Conservation (phyloP, 192 early-diverging fungal genomes). For the Jimgerdemannia flammicorona region DNA sequence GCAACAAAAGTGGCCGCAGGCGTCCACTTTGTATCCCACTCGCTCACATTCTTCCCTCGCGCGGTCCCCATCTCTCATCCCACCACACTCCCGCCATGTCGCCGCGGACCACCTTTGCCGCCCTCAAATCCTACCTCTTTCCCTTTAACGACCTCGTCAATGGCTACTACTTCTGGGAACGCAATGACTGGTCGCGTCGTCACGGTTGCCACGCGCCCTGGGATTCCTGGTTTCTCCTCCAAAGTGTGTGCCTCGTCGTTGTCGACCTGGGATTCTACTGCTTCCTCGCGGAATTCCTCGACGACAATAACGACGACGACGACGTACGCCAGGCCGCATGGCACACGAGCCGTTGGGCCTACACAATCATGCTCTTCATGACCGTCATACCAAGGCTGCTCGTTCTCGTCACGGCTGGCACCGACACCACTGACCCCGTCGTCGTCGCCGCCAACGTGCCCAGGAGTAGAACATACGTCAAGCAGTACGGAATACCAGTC, state of each 20-base stretch:
- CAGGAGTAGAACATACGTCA: constrained; percentile 25
- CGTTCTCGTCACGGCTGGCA: constrained; percentile 20
- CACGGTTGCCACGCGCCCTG: constrained; percentile 22
- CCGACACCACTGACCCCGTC: constrained; percentile 22
- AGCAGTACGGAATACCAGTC: constrained; percentile 26
- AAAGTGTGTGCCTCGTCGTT: constrained; percentile 13
- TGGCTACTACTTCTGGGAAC: constrained; percentile 13
- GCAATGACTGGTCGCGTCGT: constrained; percentile 23
- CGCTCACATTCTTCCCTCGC: no score
- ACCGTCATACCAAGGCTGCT: constrained; percentile 19
- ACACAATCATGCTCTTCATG: constrained; percentile 28
- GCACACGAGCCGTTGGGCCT: constrained; percentile 15
- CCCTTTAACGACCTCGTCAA: neutral
- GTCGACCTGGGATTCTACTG: constrained; percentile 20
- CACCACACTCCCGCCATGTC: neutral
- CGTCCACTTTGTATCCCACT: no score
- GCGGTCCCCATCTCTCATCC: no score
- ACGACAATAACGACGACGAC: neutral
- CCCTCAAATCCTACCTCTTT: neutral
- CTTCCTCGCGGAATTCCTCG: constrained; percentile 16
- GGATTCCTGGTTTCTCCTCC: constrained; percentile 19
- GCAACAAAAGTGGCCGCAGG: no score
- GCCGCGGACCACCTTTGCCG: neutral
- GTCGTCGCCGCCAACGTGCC: constrained; percentile 7
- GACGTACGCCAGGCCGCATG: neutral